Evolutionary conservation across 352 stramenopile species (phyloP).

Genomic region (Pythium folliculosum): DNA sequence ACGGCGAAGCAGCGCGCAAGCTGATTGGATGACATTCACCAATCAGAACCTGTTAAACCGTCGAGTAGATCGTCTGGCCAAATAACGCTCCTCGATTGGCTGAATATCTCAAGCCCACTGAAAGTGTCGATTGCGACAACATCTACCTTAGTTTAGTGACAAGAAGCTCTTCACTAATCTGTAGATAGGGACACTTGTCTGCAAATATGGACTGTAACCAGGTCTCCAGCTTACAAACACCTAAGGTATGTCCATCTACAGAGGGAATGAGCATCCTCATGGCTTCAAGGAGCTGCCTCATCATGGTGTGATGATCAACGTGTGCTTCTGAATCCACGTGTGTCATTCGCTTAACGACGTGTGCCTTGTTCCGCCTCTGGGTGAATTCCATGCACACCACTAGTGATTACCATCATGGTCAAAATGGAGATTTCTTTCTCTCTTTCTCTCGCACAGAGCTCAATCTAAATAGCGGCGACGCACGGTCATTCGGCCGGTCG

Average conservation of each 20-base stretch:
- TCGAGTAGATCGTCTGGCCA: slow-evolving; percentile 17
- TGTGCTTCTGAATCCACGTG: too few species aligned
- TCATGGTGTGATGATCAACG: neutral
- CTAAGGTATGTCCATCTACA: neutral
- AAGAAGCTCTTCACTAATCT: too few species aligned
- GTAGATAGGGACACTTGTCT: too few species aligned
- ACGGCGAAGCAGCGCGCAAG: slow-evolving; percentile 6
- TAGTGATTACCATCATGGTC: too few species aligned
- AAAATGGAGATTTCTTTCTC: too few species aligned
- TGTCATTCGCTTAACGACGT: too few species aligned
- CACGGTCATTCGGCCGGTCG: slow-evolving; percentile 46
- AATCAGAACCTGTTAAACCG: slow-evolving; percentile 26
- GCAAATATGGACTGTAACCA: too few species aligned
- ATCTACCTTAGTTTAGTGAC: neutral
- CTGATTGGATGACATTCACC: slow-evolving; percentile 19
- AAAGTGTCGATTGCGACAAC: neutral
- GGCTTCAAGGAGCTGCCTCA: slow-evolving; percentile 7
- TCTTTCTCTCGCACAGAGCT: too few species aligned
- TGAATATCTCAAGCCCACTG: slow-evolving; percentile 12
- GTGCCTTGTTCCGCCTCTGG: neutral
- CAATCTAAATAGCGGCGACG: slow-evolving; percentile 62
- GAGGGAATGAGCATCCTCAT: too few species aligned
- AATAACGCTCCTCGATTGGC: slow-evolving; percentile 12
- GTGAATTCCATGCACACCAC: too few species aligned
- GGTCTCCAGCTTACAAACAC: too few species aligned